Evolutionary conservation across 331 rosid genomes (phyloP), one percentile per base, ranked within the genome.

Genomic region (Pyrus hybrid): DNA sequence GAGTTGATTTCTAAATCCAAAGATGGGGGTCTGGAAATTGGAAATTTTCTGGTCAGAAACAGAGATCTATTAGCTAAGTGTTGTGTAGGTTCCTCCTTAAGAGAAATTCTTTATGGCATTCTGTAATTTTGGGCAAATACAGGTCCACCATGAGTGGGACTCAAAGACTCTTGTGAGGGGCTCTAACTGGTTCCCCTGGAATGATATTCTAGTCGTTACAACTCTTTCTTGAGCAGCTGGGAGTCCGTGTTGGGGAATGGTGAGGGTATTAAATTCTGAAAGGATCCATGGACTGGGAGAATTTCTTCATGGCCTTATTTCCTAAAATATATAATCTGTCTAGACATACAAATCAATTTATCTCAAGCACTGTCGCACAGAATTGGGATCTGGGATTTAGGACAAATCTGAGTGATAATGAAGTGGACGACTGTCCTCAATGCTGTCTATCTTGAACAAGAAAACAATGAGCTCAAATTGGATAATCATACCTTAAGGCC

Each of bases 401-500:
- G 57, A 51, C 4, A 51, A 51, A 51, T 51, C 6, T 51, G 57
- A 51, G 1, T 51, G 57, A 51, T 51, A 8, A 3, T 17, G 6
- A 51, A 51, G 21, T 1, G 57, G 57, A 51, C 2, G 21, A 51
- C 6, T 51, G 57, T 51, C 57, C 57, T 51, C 57, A 51, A 51
- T 51, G 57, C 21, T 37, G 9, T 37, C 45, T 6, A 51, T 51
- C 57, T 51, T 51, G 57, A 51, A 21, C 16, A 81, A 77, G 18
- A 11, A 74, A 68, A 71, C 62, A 26, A 47, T 58, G 56, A 81
- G 76, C 60, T 33, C 5, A 25, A 64, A 73, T 56, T 56, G 21
- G 33, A 72, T 69, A 67, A 51, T 32, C 71, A 71, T 76, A 94
- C 99, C 97, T 94, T 94, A 76, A 94, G 88, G 87, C 97, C 97